Percentiles rank a stretch among this genome's conserved stretches.
Evolutionary conservation across 352 stramenopile genomes (phyloP).

Genomic region (Globisporangium nagaii): DNA sequence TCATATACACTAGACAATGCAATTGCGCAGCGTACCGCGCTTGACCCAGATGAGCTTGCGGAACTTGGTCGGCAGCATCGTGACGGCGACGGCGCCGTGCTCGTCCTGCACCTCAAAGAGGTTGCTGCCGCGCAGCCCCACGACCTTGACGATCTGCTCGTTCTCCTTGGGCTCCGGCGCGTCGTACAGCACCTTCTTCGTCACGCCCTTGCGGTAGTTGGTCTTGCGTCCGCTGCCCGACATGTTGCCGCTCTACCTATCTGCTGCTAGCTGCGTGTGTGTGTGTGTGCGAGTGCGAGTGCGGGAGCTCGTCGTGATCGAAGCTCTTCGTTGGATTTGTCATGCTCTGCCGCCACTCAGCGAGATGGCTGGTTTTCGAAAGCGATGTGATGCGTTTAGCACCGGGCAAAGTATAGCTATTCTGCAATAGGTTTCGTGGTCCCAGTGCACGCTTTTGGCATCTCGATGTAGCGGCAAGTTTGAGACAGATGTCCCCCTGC

Average conservation of each 20-base stretch:
- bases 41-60: constrained; percentile 99
- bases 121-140: constrained; percentile 91
- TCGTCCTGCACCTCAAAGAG: constrained; percentile 91
- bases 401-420: no score
- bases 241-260: constrained; percentile 48
- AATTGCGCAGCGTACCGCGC: constrained; percentile 61
- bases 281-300: neutral
- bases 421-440: no score
- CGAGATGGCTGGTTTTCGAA: no score
- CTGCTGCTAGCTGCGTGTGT: neutral
- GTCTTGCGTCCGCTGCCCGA: constrained; percentile 88
- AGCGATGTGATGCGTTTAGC: no score
- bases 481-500: no score
- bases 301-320: constrained; percentile 8
- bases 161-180: constrained; percentile 87
- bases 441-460: no score
- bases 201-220: constrained; percentile 91
- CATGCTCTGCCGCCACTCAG: no score
- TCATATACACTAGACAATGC: neutral
- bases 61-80: constrained; percentile 97
- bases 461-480: no score
- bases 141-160: constrained; percentile 90
- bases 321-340: no score
- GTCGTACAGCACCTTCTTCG: constrained; percentile 87
- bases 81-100: constrained; percentile 65